phyloP scores from a whole-genome alignment of 2,329 filamentous ascomycete genomes.

The Aspergillus puulaauensis region DNA sequence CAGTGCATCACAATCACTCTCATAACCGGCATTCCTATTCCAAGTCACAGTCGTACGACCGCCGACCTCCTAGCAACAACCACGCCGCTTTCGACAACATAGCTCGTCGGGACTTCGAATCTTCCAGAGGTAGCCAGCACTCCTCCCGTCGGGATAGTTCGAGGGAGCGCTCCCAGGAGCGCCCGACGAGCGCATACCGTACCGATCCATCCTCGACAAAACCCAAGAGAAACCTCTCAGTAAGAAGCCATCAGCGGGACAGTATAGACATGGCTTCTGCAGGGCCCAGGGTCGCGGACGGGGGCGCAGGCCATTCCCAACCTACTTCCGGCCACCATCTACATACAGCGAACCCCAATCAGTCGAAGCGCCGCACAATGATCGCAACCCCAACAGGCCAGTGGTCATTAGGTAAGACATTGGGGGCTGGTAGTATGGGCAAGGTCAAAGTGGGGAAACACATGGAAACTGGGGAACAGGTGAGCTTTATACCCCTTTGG shows the following conservation, averaged over 20 bases:
- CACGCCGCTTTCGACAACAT: slow-evolving; percentile 52
- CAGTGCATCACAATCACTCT: slow-evolving; percentile 30
- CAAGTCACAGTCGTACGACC: slow-evolving; percentile 44
- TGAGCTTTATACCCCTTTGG: slow-evolving; percentile 44
- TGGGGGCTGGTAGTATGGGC: slow-evolving; percentile 97
- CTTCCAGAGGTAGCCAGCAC: slow-evolving; percentile 63
- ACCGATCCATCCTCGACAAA: slow-evolving; percentile 54
- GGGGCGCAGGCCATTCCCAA: slow-evolving; percentile 53
- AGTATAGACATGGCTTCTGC: slow-evolving; percentile 48
- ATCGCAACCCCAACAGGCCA: slow-evolving; percentile 88
- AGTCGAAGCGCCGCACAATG: slow-evolving; percentile 65
- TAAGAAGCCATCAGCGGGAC: slow-evolving; percentile 42
- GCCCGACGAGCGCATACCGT: slow-evolving; percentile 46
- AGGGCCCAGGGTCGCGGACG: slow-evolving; percentile 54
- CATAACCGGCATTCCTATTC: slow-evolving; percentile 35
- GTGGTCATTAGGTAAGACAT: slow-evolving; percentile 95
- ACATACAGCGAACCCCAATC: slow-evolving; percentile 35
- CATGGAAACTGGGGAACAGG: slow-evolving; percentile 86
- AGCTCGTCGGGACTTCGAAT: slow-evolving; percentile 71
- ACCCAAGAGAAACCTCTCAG: slow-evolving; percentile 40
- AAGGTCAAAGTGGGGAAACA: slow-evolving; percentile 96
- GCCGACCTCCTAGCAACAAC: slow-evolving; percentile 48
- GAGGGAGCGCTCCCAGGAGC: slow-evolving; percentile 55
- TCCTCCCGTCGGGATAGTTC: slow-evolving; percentile 63
- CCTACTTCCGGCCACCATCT: slow-evolving; percentile 35